A percentile compares a stretch with the other conserved stretches of the same genome.
Conservation (phyloP, 176 grass and related monocot genomes). For the Avena atlantica region DNA sequence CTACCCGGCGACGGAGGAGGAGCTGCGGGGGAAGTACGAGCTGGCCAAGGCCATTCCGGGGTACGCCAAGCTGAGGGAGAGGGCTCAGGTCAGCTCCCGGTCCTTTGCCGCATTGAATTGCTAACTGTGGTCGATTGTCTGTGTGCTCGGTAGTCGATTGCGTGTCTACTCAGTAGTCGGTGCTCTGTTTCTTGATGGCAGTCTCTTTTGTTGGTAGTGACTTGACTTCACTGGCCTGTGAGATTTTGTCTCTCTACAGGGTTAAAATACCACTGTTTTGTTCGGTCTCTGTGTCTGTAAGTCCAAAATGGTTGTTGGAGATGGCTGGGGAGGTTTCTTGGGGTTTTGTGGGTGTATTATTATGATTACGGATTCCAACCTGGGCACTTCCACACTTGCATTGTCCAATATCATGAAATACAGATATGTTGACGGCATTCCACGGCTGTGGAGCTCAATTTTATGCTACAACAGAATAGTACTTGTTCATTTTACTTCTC, state of each 20-base stretch:
- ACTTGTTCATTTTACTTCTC: constrained; percentile 8
- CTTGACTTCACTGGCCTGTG: constrained; percentile 5
- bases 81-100: constrained; percentile 53
- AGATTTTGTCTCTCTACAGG: not conserved
- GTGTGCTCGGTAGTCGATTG: not conserved
- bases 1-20: constrained; percentile 74
- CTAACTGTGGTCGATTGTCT: not conserved
- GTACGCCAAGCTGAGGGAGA: constrained; percentile 71
- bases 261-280: not conserved
- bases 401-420: not conserved
- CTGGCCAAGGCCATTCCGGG: constrained; percentile 72
- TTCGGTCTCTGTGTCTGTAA: not conserved
- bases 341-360: not conserved
- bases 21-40: constrained; percentile 72
- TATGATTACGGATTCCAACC: not conserved
- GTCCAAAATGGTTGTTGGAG: constrained; percentile 3
- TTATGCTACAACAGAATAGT: constrained; percentile 19
- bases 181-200: constrained; percentile 23
- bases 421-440: not conserved
- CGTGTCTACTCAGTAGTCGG: not conserved
- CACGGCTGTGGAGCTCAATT: not conserved
- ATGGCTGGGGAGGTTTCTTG: not conserved
- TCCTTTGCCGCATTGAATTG: not conserved
- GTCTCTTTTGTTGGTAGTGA: not conserved
- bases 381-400: not conserved